Evolutionary conservation across 805 yeast species (phyloP).

Genomic region (Candida wancherniae): DNA sequence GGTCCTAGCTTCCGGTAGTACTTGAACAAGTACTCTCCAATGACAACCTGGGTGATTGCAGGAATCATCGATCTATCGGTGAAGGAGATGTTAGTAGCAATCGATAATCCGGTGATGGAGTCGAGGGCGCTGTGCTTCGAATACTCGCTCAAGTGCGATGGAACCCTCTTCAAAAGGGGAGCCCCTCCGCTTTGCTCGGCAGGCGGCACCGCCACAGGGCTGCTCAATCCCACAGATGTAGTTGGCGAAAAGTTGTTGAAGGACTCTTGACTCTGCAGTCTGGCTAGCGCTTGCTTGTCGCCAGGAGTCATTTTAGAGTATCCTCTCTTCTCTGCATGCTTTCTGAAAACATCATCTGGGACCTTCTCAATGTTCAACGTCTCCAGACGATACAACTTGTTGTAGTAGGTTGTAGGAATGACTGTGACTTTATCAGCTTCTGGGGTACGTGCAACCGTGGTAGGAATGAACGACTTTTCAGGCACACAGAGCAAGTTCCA

Average conservation of each 20-base stretch:
- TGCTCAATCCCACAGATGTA: constrained; percentile 9
- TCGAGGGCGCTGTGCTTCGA: constrained; percentile 25
- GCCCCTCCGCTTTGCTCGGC: not conserved
- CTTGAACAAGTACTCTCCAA: constrained; percentile 86
- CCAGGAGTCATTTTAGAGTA: constrained; percentile 26
- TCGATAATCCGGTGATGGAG: constrained; percentile 37
- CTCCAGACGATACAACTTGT: constrained; percentile 47
- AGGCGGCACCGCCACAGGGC: constrained; percentile 5
- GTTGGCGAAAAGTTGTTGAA: constrained; percentile 25
- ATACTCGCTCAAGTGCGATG: constrained; percentile 27
- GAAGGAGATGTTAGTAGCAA: constrained; percentile 59
- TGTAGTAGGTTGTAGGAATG: constrained; percentile 60
- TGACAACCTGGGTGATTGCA: constrained; percentile 85
- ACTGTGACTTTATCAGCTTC: constrained; percentile 56
- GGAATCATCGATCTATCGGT: constrained; percentile 72
- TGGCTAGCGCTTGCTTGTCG: constrained; percentile 19
- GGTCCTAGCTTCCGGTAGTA: constrained; percentile 78
- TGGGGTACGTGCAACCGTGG: constrained; percentile 52
- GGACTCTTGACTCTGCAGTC: constrained; percentile 16
- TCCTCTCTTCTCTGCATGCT: constrained; percentile 49
- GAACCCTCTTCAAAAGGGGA: constrained; percentile 18
- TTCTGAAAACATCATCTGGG: constrained; percentile 40
- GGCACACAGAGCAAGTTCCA: constrained; percentile 55
- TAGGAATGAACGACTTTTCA: constrained; percentile 53
- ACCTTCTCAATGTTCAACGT: constrained; percentile 41